Evolutionary conservation across 1,284 basidiomycete genomes (phyloP).

Genomic region (Cutaneotrichosporon sp.): DNA sequence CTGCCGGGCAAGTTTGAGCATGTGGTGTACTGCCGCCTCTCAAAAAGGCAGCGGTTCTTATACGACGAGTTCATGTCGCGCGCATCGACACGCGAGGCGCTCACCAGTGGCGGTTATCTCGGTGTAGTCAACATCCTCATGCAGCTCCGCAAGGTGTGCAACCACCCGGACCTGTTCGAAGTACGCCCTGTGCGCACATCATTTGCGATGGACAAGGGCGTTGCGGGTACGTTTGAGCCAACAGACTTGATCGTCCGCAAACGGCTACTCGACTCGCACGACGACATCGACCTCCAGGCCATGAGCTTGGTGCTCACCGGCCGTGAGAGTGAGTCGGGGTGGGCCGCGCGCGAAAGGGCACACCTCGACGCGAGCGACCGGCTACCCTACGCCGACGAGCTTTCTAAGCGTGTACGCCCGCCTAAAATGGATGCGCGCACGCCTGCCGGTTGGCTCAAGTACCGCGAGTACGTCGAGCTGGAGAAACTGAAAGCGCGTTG

Average conservation of each 20-base stretch:
- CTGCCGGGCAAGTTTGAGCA: conserved; percentile 94
- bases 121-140: conserved; percentile 92
- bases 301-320: conserved; percentile 64
- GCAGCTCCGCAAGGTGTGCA: conserved; percentile 93
- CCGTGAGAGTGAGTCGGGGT: conserved; percentile 48
- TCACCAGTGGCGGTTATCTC: conserved; percentile 75
- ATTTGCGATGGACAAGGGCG: conserved; percentile 78
- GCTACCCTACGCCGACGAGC: conserved; percentile 59
- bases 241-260: conserved; percentile 79
- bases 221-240: conserved; percentile 78
- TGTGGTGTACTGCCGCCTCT: conserved; percentile 82
- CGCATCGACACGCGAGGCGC: conserved; percentile 76
- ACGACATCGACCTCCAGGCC: conserved; percentile 60
- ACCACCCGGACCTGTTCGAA: conserved; percentile 94
- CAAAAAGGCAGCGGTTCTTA: conserved; percentile 90
- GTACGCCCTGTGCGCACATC: conserved; percentile 89
- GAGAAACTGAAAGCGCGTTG: conserved; percentile 59
- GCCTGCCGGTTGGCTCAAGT: conserved; percentile 64
- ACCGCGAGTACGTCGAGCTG: conserved; percentile 57
- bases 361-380: conserved; percentile 65
- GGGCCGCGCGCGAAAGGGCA: conserved; percentile 56
- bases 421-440: conserved; percentile 65
- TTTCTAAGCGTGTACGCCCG: conserved; percentile 54
- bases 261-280: conserved; percentile 53
- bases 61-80: conserved; percentile 99